Evolutionary conservation across 2,329 filamentous ascomycete genomes (phyloP), one percentile per base, ranked within the genome.

Genomic region (Xenosphaeropsis pyriputrescens): DNA sequence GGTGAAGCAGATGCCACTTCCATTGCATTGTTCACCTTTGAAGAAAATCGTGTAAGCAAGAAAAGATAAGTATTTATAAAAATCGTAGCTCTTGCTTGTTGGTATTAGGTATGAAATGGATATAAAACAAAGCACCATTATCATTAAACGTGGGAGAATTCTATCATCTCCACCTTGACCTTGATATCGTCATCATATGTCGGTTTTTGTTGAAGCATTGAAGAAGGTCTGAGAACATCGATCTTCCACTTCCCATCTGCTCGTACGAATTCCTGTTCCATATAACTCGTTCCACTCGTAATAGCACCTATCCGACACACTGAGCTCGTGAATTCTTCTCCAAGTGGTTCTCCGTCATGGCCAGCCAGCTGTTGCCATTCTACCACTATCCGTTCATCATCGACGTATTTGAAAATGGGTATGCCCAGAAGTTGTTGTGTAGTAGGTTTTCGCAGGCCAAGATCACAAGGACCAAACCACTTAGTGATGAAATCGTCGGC

Each of bases 291-390:
- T 12, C 43, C 46, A 36, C 44, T 42, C 16, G 40, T 44, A 1
- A 36, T 41, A 29, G 45, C 45, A 8, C 35, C 41, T 26, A 47
- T 45, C 31, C 45, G 45, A 26, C 45, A 46, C 40, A 43, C 42
- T 5, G 43, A 43, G 22, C 34, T 40, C 4, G 16, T 34, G 29
- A 36, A 47, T 33, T 48, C 42, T 26, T 47, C 46, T 7, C 44
- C 42, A 16, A 37, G 39, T 8, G 45, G 17, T 15, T 41, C 37
- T 8, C 47, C 35, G 14, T 40, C 48, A 34, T 53, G 49, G 29
- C 43, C 45, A 11, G 48, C 48, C 12, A 51, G 14, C 37, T 51
- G 47, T 39, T 51, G 49, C 45, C 47, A 51, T 32, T 51, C 43
- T 2, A 52, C 43, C 2, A 51, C 34, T 11, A 51, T 50, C 36